Conservation (phyloP, 177 flowering plant genomes). For the Vitis hybrid region DNA sequence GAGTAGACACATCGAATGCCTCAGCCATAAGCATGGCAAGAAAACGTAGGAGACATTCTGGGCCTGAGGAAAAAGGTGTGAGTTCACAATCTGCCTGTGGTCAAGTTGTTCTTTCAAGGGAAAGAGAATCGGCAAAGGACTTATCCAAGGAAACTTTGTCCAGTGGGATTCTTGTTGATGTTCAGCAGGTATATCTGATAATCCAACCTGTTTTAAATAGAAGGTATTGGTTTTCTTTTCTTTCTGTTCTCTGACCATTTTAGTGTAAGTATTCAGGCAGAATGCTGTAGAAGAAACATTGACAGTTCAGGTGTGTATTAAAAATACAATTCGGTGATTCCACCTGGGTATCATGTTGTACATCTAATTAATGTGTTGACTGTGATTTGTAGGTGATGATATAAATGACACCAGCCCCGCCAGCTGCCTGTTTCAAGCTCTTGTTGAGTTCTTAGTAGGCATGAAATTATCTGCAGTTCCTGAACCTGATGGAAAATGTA, state of each 20-base stretch:
- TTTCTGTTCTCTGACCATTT: slow-evolving; percentile 13
- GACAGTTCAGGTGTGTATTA: slow-evolving; percentile 40
- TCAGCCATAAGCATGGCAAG: slow-evolving; percentile 19
- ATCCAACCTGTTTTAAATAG: background rate
- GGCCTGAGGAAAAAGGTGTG: slow-evolving; percentile 9
- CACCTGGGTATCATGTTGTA: background rate
- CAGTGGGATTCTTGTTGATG: slow-evolving; percentile 7
- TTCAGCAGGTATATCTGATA: slow-evolving; percentile 32
- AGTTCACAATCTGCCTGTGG: slow-evolving; percentile 5
- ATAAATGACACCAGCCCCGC: slow-evolving; percentile 9
- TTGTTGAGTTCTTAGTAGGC: slow-evolving; percentile 62
- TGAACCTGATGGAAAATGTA: slow-evolving; percentile 37
- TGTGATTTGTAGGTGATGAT: slow-evolving; percentile 27
- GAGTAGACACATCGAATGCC: slow-evolving; percentile 10
- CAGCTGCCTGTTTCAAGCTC: slow-evolving; percentile 52
- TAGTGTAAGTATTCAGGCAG: slow-evolving; percentile 39
- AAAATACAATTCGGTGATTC: background rate
- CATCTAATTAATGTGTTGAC: slow-evolving; percentile 3
- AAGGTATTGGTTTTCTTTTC: slow-evolving; percentile 1
- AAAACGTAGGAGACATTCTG: slow-evolving; percentile 32
- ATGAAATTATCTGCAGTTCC: slow-evolving; percentile 53
- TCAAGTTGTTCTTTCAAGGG: slow-evolving; percentile 13
- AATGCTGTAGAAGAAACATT: slow-evolving; percentile 36
- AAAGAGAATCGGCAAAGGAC: slow-evolving; percentile 20
- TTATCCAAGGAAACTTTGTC: slow-evolving; percentile 9